Evolutionary conservation across 768 basidiomycete species (phyloP).

Genomic region (Inosperma sp.): DNA sequence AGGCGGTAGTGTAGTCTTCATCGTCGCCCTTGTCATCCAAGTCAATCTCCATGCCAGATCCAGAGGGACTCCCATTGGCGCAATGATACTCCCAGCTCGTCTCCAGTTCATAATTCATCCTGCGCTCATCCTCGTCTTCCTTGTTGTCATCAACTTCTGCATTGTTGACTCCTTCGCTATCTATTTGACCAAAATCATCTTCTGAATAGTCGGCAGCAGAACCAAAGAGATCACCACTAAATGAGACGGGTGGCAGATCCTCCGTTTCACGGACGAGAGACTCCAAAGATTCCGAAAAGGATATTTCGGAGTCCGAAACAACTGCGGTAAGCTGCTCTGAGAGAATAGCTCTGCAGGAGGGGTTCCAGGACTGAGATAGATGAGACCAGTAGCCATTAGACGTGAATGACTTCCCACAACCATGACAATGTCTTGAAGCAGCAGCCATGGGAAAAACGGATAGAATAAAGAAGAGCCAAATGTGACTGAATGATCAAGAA

Average conservation of each 20-base stretch:
- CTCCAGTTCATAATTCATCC: constrained; percentile 4
- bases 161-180: background rate
- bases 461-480: background rate
- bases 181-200: constrained; percentile 8
- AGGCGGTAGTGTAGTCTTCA: constrained; percentile 6
- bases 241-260: too few species aligned
- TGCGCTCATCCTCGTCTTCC: background rate
- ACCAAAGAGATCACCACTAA: constrained; percentile 5
- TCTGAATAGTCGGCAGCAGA: too few species aligned
- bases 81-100: constrained; percentile 4
- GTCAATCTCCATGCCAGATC: too few species aligned
- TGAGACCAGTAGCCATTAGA: constrained; percentile 3
- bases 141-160: background rate
- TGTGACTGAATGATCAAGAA: background rate
- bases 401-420: constrained; percentile 3
- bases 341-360: background rate
- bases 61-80: too few species aligned
- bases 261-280: too few species aligned
- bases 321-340: background rate
- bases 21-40: background rate
- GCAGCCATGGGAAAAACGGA: background rate
- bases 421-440: background rate
- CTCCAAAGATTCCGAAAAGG: background rate
- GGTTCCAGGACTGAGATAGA: constrained; percentile 1
- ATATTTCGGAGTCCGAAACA: background rate